Evolutionary conservation across 2,329 filamentous ascomycete species (phyloP), one percentile per base, ranked within the genome.

Genomic region (Fulvia fulva): DNA sequence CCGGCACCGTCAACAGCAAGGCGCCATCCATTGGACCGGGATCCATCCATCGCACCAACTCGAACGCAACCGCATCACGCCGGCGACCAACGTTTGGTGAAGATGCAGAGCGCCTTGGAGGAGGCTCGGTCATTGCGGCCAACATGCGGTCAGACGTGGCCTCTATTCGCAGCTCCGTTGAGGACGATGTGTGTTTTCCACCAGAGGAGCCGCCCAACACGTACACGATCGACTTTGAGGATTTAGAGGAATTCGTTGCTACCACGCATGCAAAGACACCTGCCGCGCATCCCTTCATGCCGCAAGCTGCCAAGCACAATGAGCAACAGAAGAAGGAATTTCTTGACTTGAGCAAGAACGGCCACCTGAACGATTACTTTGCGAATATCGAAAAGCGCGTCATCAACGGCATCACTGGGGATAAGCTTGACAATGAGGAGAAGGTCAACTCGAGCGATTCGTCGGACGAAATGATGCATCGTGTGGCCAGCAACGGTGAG

Each of bases 151-250:
- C 85, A 51, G 87, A 89, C 62, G 76, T 77, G 11, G 83, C 88
- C 25, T 80, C 82, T 26, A 83, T 85, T 16, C 84, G 83, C 72
- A 88, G 86, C 72, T 88, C 87, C 34, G 89, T 85, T 2, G 90
- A 94, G 70, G 90, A 92, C 61, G 91, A 96, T 69, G 89, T 96
- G 1, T 96, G 91, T 77, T 96, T 95, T 65, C 90, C 90, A 2
- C 82, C 87, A n/a, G 86, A 89, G 57, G 86, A 89, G 59, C 84
- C 87, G n/a, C 86, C 89, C 61, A 88, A 90, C 68, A 86, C 93
- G 2, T 87, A 89, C 59, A 91, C 91, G 66, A 87, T 87, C 61
- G 92, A 97, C 73, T 97, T 93, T 67, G 92, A 97, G 69, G 92
- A 92, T 65, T 81, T 99, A 30, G 93, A 99, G 73, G 90, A 91